A percentile compares a stretch with the other conserved stretches of the same genome.
Evolutionary conservation across 352 stramenopile genomes (phyloP).

Genomic region (Phytopythium aichiense): DNA sequence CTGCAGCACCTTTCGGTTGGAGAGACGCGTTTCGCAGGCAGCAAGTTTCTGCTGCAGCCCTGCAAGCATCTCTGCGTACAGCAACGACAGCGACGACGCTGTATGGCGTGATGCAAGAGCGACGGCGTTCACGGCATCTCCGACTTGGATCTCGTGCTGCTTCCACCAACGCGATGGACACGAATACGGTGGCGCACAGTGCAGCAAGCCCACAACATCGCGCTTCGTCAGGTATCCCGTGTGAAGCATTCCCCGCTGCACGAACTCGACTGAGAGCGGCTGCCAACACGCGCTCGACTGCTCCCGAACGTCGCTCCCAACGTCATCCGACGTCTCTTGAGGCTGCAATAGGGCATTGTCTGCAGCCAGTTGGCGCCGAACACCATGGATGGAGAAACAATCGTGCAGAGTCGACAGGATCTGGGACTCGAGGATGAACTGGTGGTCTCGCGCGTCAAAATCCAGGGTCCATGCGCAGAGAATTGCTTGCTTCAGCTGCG

Average conservation of each 20-base stretch:
- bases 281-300: constrained; percentile 70
- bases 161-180: constrained; percentile 57
- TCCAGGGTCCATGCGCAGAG: constrained; percentile 80
- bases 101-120: constrained; percentile 40
- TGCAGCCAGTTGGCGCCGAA: constrained; percentile 31
- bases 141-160: constrained; percentile 31
- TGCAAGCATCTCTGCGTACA: constrained; percentile 71
- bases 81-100: constrained; percentile 64
- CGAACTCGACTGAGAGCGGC: constrained; percentile 72
- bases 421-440: constrained; percentile 72
- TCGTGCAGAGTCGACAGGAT: constrained; percentile 73
- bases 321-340: constrained; percentile 10
- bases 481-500: constrained; percentile 72
- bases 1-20: constrained; percentile 53
- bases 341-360: constrained; percentile 13
- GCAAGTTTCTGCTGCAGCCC: constrained; percentile 60
- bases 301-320: not conserved
- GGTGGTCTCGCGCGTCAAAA: constrained; percentile 80
- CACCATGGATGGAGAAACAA: constrained; percentile 67
- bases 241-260: constrained; percentile 65
- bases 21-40: constrained; percentile 23
- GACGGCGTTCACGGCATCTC: constrained; percentile 1
- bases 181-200: constrained; percentile 53
- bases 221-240: constrained; percentile 76
- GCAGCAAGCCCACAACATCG: constrained; percentile 62